A percentile compares a stretch with the other conserved stretches of the same genome.
These are phyloP conservation scores for Cyathus striatus DNA, from an alignment of 768 basidiomycete genomes.

Conservation along the genomic window DNA sequence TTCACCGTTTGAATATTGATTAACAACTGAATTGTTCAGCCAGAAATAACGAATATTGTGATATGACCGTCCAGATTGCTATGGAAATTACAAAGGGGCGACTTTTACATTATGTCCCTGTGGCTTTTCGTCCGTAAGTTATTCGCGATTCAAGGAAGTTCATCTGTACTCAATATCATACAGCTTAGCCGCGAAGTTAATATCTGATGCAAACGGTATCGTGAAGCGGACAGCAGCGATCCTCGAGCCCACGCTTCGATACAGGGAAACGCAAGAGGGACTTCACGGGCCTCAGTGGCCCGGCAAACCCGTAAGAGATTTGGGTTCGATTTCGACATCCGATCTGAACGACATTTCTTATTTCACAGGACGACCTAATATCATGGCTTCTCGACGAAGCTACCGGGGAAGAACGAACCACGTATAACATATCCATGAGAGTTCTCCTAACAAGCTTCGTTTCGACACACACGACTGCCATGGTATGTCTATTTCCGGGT, in stretches of 20 bases:
- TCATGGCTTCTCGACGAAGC: slow-evolving; percentile 42
- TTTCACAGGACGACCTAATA: slow-evolving; percentile 42
- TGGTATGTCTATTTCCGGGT: slow-evolving; percentile 26
- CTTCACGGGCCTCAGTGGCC: slow-evolving; percentile 19
- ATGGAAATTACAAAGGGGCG: background rate
- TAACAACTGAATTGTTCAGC: slow-evolving; percentile 10
- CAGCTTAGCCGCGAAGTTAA: slow-evolving; percentile 11
- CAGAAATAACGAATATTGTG: slow-evolving; percentile 11
- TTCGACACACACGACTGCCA: slow-evolving; percentile 36
- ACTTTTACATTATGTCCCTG: background rate
- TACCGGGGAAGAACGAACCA: slow-evolving; percentile 17
- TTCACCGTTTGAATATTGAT: background rate
- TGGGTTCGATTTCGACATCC: background rate
- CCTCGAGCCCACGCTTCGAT: slow-evolving; percentile 20
- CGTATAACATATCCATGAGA: slow-evolving; percentile 23
- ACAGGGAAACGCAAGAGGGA: slow-evolving; percentile 14
- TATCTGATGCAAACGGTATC: slow-evolving; percentile 9
- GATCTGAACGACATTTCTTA: no score
- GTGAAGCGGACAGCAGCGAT: slow-evolving; percentile 12
- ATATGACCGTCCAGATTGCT: background rate
- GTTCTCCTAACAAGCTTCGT: slow-evolving; percentile 37
- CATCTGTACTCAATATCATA: no score
- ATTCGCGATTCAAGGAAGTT: no score
- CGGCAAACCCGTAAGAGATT: slow-evolving; percentile 20
- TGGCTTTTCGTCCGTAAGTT: background rate